Base-by-base conservation (phyloP, 257 asterid species). In the Linderniella brevidens region DNA sequence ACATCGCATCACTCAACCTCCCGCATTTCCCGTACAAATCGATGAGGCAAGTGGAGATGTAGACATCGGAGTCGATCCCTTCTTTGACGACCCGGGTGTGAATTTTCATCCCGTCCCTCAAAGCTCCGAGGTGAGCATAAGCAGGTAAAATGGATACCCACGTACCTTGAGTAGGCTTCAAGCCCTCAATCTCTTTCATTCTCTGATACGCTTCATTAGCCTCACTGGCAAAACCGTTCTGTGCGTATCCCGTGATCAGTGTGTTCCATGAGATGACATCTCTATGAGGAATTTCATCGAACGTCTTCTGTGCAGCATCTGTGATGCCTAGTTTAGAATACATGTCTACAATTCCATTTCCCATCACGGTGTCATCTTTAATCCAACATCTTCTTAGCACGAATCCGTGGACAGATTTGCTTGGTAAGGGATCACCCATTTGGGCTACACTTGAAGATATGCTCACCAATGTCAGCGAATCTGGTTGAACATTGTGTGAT, bases 231-330 rank as follows among this genome's bases (percentile, higher is more conserved):
- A 76, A 67, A 57, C 94, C 96, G 52, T 86, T 86, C 60, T 86
- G 96, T 50, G 92, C 72, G 69, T 74, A 80, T 20, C 96, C 80
- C 14, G 74, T 59, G 44, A 86, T 78, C 75, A 86, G 64, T 37
- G 96, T 69, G 73, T 76, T 85, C 92, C 93, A 85, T 13, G 96
- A 71, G 60, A 86, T 72, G 29, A 68, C 74, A 60, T 81, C 93
- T 58, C 72, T 86, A 53, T 49, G 35, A 54, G 71, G 74, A 54
- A 76, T 62, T 36, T 57, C 62, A 11, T 74, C 71, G 53, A 86
- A 86, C 42, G 72, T 76, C 66, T 67, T 62, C 46, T 46, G 67
- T 36, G 92, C 82, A 48, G 62, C 72, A 37, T 70, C 83, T 16
- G 66, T 51, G 38, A 69, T 20, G 56, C 96, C 93, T 65, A 76